phyloP scores from a whole-genome alignment of 2,329 filamentous ascomycete species.

The Podosphaera fusca region DNA sequence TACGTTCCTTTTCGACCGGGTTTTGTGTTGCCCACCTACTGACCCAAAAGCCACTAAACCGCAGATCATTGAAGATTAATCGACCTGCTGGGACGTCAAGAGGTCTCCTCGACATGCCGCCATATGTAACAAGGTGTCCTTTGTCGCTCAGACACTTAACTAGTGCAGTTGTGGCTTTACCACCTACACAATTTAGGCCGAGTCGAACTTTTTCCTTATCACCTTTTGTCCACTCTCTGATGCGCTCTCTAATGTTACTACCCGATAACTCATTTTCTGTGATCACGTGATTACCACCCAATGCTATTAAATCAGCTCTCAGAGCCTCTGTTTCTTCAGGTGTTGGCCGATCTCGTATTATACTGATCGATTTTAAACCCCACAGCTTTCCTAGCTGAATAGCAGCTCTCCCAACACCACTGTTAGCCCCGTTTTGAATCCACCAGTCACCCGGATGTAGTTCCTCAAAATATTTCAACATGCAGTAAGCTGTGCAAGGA shows the following conservation, averaged over 20 bases:
- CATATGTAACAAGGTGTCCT: constrained; percentile 74
- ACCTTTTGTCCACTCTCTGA: constrained; percentile 39
- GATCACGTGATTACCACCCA: constrained; percentile 31
- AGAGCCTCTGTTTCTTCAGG: constrained; percentile 39
- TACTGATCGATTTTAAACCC: constrained; percentile 78
- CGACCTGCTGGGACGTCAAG: constrained; percentile 59
- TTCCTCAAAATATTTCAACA: constrained; percentile 58
- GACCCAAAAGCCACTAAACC: constrained; percentile 87
- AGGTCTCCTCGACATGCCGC: constrained; percentile 81
- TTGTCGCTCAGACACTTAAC: constrained; percentile 48
- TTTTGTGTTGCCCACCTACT: constrained; percentile 67
- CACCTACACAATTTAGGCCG: constrained; percentile 83
- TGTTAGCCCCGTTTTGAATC: constrained; percentile 92
- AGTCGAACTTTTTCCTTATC: constrained; percentile 51
- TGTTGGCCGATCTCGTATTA: constrained; percentile 51
- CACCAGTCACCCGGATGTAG: constrained; percentile 69
- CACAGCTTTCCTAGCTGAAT: constrained; percentile 72
- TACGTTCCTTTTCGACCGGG: constrained; percentile 48
- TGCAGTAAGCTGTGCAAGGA: constrained; percentile 81
- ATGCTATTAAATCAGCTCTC: constrained; percentile 31
- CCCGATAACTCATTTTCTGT: constrained; percentile 25
- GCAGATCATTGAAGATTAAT: constrained; percentile 81
- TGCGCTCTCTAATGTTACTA: constrained; percentile 22
- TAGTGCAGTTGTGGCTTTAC: constrained; percentile 57
- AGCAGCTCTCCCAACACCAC: constrained; percentile 70